Evolutionary conservation across 441 rosid genomes (phyloP).

Genomic region (Adansonia rubrostipa): DNA sequence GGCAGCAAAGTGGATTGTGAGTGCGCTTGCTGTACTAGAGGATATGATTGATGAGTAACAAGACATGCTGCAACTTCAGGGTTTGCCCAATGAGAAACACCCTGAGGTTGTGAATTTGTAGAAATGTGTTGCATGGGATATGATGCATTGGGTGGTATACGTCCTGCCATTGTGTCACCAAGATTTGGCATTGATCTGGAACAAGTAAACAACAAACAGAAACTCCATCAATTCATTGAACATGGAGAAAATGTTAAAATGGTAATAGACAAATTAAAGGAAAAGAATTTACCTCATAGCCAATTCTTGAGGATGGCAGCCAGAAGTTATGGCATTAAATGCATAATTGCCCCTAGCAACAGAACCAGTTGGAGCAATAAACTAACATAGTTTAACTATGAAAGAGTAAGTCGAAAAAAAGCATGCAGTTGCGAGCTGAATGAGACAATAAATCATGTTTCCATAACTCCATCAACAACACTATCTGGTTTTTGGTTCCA

Average conservation of each 20-base stretch:
- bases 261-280: background rate
- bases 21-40: slow-evolving; percentile 43
- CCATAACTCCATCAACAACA: slow-evolving; percentile 14
- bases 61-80: slow-evolving; percentile 44
- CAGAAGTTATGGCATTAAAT: slow-evolving; percentile 37
- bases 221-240: slow-evolving; percentile 20
- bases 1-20: slow-evolving; percentile 49
- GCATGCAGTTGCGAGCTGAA: slow-evolving; percentile 15
- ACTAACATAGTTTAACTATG: background rate
- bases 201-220: slow-evolving; percentile 22
- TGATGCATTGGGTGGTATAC: slow-evolving; percentile 48
- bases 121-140: slow-evolving; percentile 53
- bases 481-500: background rate
- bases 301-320: slow-evolving; percentile 47
- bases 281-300: slow-evolving; percentile 34
- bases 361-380: slow-evolving; percentile 13
- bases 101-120: slow-evolving; percentile 47
- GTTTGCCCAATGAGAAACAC: slow-evolving; percentile 49
- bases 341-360: slow-evolving; percentile 45
- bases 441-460: slow-evolving; percentile 12
- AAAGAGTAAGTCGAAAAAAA: background rate
- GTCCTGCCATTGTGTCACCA: slow-evolving; percentile 48
- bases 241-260: slow-evolving; percentile 10
- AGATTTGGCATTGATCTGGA: slow-evolving; percentile 47
- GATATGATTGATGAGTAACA: slow-evolving; percentile 46